Evolutionary conservation across 306 rosid genomes (phyloP), one percentile per base, ranked within the genome.

Genomic region (Arachis hypogaea): DNA sequence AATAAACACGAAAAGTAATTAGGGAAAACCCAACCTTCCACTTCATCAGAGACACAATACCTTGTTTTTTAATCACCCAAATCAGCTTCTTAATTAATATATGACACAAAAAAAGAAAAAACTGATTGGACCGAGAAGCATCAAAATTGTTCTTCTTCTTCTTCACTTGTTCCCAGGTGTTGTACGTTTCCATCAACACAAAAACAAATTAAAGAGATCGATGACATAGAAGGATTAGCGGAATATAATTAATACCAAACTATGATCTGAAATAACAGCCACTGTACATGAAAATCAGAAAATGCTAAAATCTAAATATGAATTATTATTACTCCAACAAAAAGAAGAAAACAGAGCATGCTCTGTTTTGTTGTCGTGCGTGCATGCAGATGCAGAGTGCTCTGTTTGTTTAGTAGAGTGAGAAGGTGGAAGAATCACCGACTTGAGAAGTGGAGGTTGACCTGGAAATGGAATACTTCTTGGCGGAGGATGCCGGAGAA

Each of bases 401-500:
- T 22, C 28, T 22, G 28, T 22, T 22, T 2, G 11, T 11, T 74
- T 29, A 82, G 85, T 72, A 85, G 59, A 87, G 79, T 59, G 89
- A 56, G 75, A 89, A 83, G 71, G 79, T 79, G 0, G 97, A 91
- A 16, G 89, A 86, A 77, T 88, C 92, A 12, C 91, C 93, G 5
- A 91, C 92, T 82, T 89, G 96, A 33, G 96, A 91, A 14, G 96
- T 71, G 85, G 80, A 88, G 11, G 87, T 33, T 42, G 96, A 77
- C 59, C 93, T 87, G 5, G 88, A 10, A 55, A 92, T 87, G 5
- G 88, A 10, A 55, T 84, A 90, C 86, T 88, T 92, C 72, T 87
- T 84, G 9, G 81, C 59, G 2, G 98, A 74, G 40, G 38, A 33
- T 33, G 83, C 3, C 7, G 89, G 6, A 0, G 92, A 71, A 3